Conservation (phyloP, 176 grass and related monocot genomes). For the Aegilops umbellulata region DNA sequence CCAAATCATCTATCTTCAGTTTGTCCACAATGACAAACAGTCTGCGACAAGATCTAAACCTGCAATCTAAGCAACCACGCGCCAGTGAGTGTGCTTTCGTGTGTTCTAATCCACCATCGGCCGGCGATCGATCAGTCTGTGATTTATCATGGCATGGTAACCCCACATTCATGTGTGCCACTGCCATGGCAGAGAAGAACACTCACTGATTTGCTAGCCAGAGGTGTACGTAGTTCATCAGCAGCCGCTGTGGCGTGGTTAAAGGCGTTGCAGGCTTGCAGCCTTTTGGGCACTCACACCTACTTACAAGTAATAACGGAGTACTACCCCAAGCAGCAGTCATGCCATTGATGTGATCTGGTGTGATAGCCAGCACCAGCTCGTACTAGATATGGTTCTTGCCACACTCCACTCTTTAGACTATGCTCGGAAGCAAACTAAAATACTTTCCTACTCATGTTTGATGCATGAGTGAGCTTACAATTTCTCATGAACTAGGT, state of each 20-base stretch:
- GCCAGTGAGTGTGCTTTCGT: constrained; percentile 13
- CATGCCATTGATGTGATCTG: neutral
- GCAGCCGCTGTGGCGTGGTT: constrained; percentile 31
- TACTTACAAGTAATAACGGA: neutral
- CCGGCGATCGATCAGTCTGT: no score
- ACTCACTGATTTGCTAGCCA: neutral
- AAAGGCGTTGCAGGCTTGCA: constrained; percentile 44
- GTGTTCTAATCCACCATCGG: constrained; percentile 22
- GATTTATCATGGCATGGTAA: neutral
- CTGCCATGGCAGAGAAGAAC: neutral
- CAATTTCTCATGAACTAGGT: no score
- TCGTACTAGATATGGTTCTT: neutral
- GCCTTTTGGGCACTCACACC: constrained; percentile 16
- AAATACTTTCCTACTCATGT: neutral
- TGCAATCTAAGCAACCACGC: neutral
- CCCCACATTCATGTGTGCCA: constrained; percentile 18
- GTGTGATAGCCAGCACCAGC: constrained; percentile 4
- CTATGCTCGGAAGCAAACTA: neutral
- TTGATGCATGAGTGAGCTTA: neutral
- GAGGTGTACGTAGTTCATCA: neutral
- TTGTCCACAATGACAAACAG: neutral
- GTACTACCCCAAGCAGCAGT: neutral
- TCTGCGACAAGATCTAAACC: neutral
- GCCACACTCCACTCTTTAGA: neutral
- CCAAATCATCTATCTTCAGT: neutral